phyloP scores from a whole-genome alignment of 345 rosid species.

The Alliaria petiolata region DNA sequence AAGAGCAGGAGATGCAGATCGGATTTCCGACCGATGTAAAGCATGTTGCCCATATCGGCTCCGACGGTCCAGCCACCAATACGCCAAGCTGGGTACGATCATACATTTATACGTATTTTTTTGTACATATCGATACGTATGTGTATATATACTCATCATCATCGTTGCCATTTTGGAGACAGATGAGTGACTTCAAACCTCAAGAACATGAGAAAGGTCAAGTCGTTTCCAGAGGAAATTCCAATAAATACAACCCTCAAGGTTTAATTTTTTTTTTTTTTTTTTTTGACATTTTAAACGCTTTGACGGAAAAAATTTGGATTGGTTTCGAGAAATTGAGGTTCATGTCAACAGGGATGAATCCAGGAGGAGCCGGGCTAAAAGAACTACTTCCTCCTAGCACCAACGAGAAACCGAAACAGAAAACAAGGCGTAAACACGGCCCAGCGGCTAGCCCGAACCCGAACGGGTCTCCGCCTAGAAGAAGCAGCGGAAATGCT shows the following conservation, averaged over 20 bases:
- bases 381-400: constrained; percentile 21
- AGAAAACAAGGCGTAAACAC: constrained; percentile 24
- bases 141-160: not conserved
- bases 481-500: constrained; percentile 20
- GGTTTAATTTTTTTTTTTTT: not conserved
- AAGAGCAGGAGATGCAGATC: constrained; percentile 79
- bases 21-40: constrained; percentile 93
- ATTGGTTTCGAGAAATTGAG: not conserved
- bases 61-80: constrained; percentile 59
- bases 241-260: constrained; percentile 31
- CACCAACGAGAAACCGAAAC: constrained; percentile 24
- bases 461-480: constrained; percentile 14
- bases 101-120: not conserved
- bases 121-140: not conserved
- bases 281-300: not conserved
- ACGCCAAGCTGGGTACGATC: constrained; percentile 58
- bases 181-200: constrained; percentile 36
- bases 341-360: constrained; percentile 15
- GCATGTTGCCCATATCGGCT: constrained; percentile 96
- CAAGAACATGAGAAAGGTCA: constrained; percentile 28
- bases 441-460: not conserved
- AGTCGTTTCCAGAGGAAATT: constrained; percentile 31
- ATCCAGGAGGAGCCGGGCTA: constrained; percentile 16
- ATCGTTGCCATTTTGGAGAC: too few relatives aligned
- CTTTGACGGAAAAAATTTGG: too few relatives aligned